These are phyloP conservation scores for Vanderwaltozyma yarrowii DNA, from an alignment of 805 yeast species.

Conservation along the genomic window DNA sequence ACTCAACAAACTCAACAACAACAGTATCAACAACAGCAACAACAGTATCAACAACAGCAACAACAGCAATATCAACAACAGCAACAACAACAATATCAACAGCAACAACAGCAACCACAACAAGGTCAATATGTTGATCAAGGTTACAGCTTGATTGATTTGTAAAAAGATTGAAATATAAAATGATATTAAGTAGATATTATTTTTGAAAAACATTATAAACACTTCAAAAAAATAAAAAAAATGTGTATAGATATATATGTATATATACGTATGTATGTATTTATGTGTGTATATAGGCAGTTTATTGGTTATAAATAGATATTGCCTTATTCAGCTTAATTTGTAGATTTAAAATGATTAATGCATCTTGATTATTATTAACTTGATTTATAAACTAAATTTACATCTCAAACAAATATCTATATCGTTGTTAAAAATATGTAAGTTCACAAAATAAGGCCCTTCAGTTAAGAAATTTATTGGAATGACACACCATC, in stretches of 20 bases:
- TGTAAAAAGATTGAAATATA: neutral
- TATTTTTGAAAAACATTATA: too few relatives aligned
- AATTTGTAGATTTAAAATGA: too few relatives aligned
- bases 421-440: neutral
- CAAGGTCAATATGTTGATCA: constrained; percentile 1
- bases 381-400: too few relatives aligned
- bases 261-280: too few relatives aligned
- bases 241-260: too few relatives aligned
- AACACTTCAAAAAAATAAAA: too few relatives aligned
- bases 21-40: constrained; percentile 10
- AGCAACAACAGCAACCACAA: constrained; percentile 3
- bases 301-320: too few relatives aligned
- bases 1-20: constrained; percentile 29
- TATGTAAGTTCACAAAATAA: neutral
- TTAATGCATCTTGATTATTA: too few relatives aligned
- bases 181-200: too few relatives aligned
- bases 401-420: neutral
- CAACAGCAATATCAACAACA: neutral
- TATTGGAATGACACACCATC: neutral
- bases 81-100: too few relatives aligned
- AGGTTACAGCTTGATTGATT: constrained; percentile 4
- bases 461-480: neutral
- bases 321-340: too few relatives aligned
- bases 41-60: constrained; percentile 6
- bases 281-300: too few relatives aligned